Percentiles rank a stretch among this genome's conserved stretches.
Evolutionary conservation across 129 eudicot genomes (phyloP).

Genomic region (Flaveria linearis): DNA sequence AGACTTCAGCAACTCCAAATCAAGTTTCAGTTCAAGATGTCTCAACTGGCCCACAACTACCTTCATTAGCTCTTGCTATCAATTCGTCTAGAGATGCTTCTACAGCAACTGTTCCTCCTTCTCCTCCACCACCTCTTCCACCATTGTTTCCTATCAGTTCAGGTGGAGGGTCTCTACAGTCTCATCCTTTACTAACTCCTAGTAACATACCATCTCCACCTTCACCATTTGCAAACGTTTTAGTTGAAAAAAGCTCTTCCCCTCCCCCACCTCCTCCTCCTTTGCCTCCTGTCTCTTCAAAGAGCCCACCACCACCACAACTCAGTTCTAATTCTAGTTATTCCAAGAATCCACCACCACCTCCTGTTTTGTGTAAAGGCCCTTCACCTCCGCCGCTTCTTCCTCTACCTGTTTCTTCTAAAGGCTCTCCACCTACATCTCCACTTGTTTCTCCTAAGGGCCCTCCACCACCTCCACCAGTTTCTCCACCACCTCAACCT

Average conservation of each 20-base stretch:
- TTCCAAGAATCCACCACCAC: conserved; percentile 19
- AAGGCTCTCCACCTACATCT: conserved; percentile 21
- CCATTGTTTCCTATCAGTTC: conserved; percentile 20
- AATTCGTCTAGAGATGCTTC: conserved; percentile 26
- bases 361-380: conserved; percentile 8
- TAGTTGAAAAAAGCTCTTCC: conserved; percentile 15
- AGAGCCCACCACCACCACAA: conserved; percentile 36
- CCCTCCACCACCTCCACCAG: background rate
- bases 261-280: conserved; percentile 39
- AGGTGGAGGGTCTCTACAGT: conserved; percentile 19
- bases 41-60: conserved; percentile 32
- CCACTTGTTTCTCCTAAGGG: conserved; percentile 16
- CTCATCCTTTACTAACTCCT: conserved; percentile 33
- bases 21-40: conserved; percentile 26
- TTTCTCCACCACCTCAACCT: conserved; percentile 9
- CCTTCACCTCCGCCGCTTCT: conserved; percentile 22
- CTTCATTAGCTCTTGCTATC: conserved; percentile 23
- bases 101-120: conserved; percentile 27
- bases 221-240: conserved; percentile 10
- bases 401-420: conserved; percentile 13
- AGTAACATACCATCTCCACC: conserved; percentile 20
- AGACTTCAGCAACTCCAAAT: conserved; percentile 28
- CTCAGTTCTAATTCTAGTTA: conserved; percentile 11
- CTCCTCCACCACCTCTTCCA: conserved; percentile 28
- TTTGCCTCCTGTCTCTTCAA: conserved; percentile 29